Evolutionary conservation across 2,329 filamentous ascomycete genomes (phyloP).

Genomic region (Magnaporthiopsis poae): DNA sequence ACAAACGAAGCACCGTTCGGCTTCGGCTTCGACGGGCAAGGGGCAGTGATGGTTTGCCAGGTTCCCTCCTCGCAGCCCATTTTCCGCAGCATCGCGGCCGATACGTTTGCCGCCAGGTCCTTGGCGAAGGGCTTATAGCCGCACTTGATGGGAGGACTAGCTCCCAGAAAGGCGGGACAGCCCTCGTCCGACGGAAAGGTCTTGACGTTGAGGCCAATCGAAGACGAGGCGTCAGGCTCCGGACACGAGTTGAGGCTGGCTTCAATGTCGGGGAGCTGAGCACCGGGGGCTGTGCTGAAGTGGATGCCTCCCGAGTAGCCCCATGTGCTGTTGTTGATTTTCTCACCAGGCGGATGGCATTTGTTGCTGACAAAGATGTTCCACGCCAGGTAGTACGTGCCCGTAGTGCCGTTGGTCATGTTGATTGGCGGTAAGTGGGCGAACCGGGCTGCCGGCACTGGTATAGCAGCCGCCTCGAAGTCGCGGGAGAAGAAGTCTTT

Average conservation of each 20-base stretch:
- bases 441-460: neutral
- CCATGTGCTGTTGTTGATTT: too few species aligned
- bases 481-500: neutral
- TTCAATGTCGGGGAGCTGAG: too few species aligned
- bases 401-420: neutral
- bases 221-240: too few species aligned
- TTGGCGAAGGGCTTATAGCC: conserved; percentile 3
- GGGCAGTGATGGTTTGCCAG: neutral
- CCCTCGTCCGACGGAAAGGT: too few species aligned
- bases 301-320: too few species aligned
- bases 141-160: neutral
- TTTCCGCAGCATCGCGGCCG: neutral
- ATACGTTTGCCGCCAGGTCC: conserved; percentile 5
- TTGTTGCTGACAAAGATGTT: neutral
- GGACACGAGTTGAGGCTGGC: too few species aligned
- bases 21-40: neutral
- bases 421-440: neutral
- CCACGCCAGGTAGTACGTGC: neutral
- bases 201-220: too few species aligned
- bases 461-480: neutral
- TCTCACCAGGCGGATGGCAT: too few species aligned
- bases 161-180: too few species aligned
- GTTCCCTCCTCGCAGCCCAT: neutral
- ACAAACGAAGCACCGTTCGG: too few species aligned
- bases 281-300: too few species aligned